Base-by-base conservation (phyloP, 1,284 basidiomycete species). In the Trichosporon ovoides region DNA sequence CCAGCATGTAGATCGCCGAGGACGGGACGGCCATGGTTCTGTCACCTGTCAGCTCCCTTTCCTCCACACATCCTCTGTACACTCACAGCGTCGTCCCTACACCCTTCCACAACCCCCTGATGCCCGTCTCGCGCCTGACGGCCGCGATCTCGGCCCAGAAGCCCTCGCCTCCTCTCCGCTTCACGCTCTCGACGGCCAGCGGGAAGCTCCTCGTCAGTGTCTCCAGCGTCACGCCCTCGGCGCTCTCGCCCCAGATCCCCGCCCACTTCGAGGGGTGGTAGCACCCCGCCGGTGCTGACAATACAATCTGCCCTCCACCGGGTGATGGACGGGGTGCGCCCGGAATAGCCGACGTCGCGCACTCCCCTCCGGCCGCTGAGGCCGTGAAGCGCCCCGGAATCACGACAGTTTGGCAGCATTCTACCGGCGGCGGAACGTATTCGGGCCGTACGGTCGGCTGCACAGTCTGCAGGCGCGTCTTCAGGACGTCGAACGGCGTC, bases 1-100 rank as follows among this genome's bases (percentile, higher is more conserved):
- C 92, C 52, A 97, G 82, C 87, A 98, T 98, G 78, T 98, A 98
- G 36, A 87, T 84, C 49, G 94, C 92, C 52, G 94, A 86, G 0
- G 93, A 88, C 0, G 95, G 95, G 9, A 98, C 89, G 20, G 90
- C 88, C 75, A 98, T 95, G 33, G 91, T 77, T 54, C 92, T 91
- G 62, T 51, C 6, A 31, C 43, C 22, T 9, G 28, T 9, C 28
- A 9, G 28, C 28, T n/a, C 36, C 53, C 22, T 66, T 31, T 14
- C 12, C 11, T 28, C 28, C 19, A 24, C 18, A 16, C 14, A 13
- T 24, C 12, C 37, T 18, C 46, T 7, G 20, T 2, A 11, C 4
- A 80, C 89, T 79, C 71, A 92, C 91, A 93, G 74, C 52, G 88
- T 84, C 11, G 91, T 93, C 24, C 89, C 91, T 2, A 83, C 87